Evolutionary conservation across 345 rosid species (phyloP), one percentile per base, ranked within the genome.

Genomic region (Euphorbia lathyris): DNA sequence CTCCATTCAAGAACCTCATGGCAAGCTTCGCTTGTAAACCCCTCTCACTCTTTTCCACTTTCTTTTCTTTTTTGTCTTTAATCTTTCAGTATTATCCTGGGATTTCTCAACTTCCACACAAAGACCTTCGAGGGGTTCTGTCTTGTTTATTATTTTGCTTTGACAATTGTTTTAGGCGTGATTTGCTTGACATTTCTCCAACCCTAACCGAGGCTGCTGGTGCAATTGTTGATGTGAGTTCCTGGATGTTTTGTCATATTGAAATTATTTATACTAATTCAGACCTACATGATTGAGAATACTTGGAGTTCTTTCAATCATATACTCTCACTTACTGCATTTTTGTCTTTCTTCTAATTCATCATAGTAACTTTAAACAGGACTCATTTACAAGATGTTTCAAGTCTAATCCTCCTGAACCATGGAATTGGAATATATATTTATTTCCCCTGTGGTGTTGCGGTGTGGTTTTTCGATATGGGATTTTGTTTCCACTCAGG

Each of bases 391-490:
- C 99, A 2, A 75, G 97, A 58, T 96, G 99, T 78, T 96, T 96
- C 78, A 96, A 96, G 85, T 92, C 97, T 12, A 96, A 79, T 86
- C 84, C 94, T 27, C 92, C 90, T 3, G 99, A 96, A 68, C 97
- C 92, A 30, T 92, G 99, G 99, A 96, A 89, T 72, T 92, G 99
- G 97, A 96, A 96, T 73, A 71, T 96, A 29, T 96, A 90, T 70
- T 72, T 96, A 67, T 96, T 96, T 79, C 98, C 98, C 40, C 74
- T 92, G 17, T 92, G 97, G 97, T 96, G 99, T 69, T 84, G 58
- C 1, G 99, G 99, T 13, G 97, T 92, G 79, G 77, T 85, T 47
- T 59, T 90, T 79, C 85, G 99, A 74, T 92, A 92, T 77, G 86
- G 90, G 61, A 50, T 96, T 67, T 83, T 90, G 63, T 96, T 96